Conservation (phyloP, 2,329 filamentous ascomycete species). For the Sporothrix brunneoviolacea region DNA sequence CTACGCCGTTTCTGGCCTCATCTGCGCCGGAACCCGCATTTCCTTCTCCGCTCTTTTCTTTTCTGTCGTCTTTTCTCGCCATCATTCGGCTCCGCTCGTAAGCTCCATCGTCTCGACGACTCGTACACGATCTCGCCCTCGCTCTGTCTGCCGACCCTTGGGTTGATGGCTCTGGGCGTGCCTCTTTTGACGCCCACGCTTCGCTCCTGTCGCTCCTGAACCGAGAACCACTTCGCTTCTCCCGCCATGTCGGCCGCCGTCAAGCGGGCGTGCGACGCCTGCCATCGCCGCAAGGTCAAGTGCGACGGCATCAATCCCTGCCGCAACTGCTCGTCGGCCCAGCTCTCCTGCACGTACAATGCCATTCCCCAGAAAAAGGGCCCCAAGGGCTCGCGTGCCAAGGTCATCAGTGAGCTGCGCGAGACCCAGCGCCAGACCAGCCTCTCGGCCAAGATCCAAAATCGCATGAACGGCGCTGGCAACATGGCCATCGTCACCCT, state of each 20-base stretch:
- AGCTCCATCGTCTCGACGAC: too few relatives aligned
- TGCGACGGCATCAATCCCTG: slow-evolving; percentile 66
- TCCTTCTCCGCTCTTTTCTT: background rate
- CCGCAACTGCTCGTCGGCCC: slow-evolving; percentile 61
- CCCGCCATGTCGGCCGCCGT: slow-evolving; percentile 43
- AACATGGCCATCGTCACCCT: slow-evolving; percentile 37
- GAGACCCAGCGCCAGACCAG: slow-evolving; percentile 62
- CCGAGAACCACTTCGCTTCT: background rate
- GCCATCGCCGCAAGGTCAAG: slow-evolving; percentile 68
- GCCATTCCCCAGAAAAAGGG: slow-evolving; percentile 71
- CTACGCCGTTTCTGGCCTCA: background rate
- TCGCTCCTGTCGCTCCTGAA: background rate
- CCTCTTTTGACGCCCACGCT: background rate
- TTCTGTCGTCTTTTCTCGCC: too few relatives aligned
- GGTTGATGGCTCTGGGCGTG: background rate
- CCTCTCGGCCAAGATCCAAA: slow-evolving; percentile 55
- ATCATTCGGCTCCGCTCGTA: too few relatives aligned
- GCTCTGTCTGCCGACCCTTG: too few relatives aligned
- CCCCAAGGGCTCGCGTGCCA: slow-evolving; percentile 66
- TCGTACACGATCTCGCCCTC: too few relatives aligned
- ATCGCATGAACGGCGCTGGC: slow-evolving; percentile 49
- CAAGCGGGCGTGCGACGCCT: slow-evolving; percentile 63
- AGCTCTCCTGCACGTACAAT: slow-evolving; percentile 66
- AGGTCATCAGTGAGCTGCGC: slow-evolving; percentile 67
- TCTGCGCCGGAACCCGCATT: too few relatives aligned